Evolutionary conservation across 202 grass and related monocot species (phyloP), one percentile per base, ranked within the genome.

Genomic region (Hordeum pubiflorum): DNA sequence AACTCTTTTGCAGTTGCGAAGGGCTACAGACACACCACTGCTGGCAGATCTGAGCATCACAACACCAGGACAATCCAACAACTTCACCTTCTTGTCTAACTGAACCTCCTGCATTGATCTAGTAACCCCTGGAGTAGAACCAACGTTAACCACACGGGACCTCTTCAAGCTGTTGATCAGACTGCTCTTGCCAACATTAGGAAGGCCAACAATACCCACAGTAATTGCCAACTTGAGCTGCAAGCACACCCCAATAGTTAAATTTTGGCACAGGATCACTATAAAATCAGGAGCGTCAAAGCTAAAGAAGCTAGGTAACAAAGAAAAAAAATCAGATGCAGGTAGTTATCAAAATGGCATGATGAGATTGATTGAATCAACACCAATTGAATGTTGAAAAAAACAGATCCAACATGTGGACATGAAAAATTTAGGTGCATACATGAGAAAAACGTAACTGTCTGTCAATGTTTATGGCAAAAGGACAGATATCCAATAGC

Each of bases 161-260:
- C 96, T 99, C 85, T 99, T 99, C 78, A 99, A 81, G 82, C 96
- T 99, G 87, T 99, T 99, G 66, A 99, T 96, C 58, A 99, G 83
- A 81, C 92, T 99, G 75, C 96, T 99, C 89, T 99, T 99, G 79
- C 96, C 96, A 63, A 99, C 92, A 93, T 99, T 99, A 50, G 96
- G 96, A 78, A 99, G 88, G 21, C 96, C 96, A 72, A 96, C 96
- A 83, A 99, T 93, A 76, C 96, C 96, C 54, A 96, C 96, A 12
- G 89, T 99, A 74, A 95, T 99, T 88, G 96, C 86, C 43, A 99
- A 64, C 86, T 95, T 99, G 83, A 93, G 85, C 96, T 99, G 87
- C 60, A 82, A 76, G 86, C 17, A 80, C 5, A 88, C 7, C 11
- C 14, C 11, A 82, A 74, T 56, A 79, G 58, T 23, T 80, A 67